Percentiles rank a stretch among this genome's conserved stretches.
These are phyloP conservation scores for Vitis rupestris DNA, from an alignment of 164 flowering plant species.

Conservation along the genomic window DNA sequence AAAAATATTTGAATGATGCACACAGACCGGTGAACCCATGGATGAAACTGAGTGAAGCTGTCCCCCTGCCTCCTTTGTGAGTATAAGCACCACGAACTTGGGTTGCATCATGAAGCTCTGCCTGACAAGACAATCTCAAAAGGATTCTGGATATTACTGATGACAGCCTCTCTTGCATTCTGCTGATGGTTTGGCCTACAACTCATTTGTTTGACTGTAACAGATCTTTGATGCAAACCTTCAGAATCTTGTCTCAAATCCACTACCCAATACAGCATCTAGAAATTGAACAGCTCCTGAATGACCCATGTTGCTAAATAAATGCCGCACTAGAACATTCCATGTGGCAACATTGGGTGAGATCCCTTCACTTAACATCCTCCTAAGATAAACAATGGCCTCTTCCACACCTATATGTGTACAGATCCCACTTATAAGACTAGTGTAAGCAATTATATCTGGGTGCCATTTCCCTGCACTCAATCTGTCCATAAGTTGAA, in stretches of 20 bases:
- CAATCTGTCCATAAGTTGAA: constrained; percentile 40
- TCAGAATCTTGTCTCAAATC: not conserved
- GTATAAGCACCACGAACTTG: too few relatives aligned
- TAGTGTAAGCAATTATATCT: constrained; percentile 57
- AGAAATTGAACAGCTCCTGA: constrained; percentile 22
- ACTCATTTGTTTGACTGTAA: too few relatives aligned
- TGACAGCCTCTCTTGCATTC: too few relatives aligned
- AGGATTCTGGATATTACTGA: too few relatives aligned
- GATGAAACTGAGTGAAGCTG: too few relatives aligned
- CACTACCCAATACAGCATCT: constrained; percentile 26
- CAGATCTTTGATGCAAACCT: too few relatives aligned
- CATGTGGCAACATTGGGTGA: constrained; percentile 60
- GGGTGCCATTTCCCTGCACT: constrained; percentile 35
- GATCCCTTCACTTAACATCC: constrained; percentile 58
- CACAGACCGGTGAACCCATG: too few relatives aligned
- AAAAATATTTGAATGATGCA: too few relatives aligned
- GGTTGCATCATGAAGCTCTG: too few relatives aligned
- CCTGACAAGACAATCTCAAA: too few relatives aligned
- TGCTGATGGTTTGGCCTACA: too few relatives aligned
- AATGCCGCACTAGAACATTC: constrained; percentile 54
- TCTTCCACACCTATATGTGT: constrained; percentile 44
- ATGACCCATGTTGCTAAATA: constrained; percentile 34
- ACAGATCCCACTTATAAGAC: constrained; percentile 63
- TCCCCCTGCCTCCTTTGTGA: too few relatives aligned
- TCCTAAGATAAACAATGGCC: constrained; percentile 47